Base-by-base conservation (phyloP, 148 eudicot species). In the Amaranthus hypochondriacus region DNA sequence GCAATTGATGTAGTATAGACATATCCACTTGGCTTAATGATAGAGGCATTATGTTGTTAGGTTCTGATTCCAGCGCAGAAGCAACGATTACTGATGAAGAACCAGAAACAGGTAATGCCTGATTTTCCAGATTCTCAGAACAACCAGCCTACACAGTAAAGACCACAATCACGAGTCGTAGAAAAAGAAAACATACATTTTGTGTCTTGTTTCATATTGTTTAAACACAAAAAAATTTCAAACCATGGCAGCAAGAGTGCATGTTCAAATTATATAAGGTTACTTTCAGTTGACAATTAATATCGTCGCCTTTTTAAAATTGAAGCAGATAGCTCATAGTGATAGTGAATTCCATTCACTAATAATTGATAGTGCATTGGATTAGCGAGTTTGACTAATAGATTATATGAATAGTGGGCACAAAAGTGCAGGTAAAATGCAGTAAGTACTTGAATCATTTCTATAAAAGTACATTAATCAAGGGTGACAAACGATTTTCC, bases 1-100 rank as follows among this genome's bases (percentile, higher is more conserved):
- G 97, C 76, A 95, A 83, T 76, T 92, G 83, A 64, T 87, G 87
- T 73, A 95, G 80, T 73, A 92, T 87, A 59, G 92, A 85, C 61
- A 69, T 52, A 85, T 95, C 98, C 74, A 92, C 83, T 86, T 95
- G 97, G 81, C 97, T 95, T 67, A 88, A 79, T 81, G 98, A 94
- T 62, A 85, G 82, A 65, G 98, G 97, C 97, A 94, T 91, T 14
- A 92, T 12, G 62, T 78, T 82, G 58, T 56, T 69, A 55, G 65
- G 56, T 50, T 48, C 71, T 61, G 86, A 73, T 66, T 73, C 75
- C 48, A 80, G 50, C 69, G 68, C 62, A 62, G 81, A 53, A 60
- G 42, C 62, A 48, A 56, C 66, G 59, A 64, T 56, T 66, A 81
- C 70, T 46, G 77, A 68, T 61, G 79, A 70, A 13, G 71, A 80